These are phyloP conservation scores for Penicillium frequentans DNA, from an alignment of 2,329 filamentous ascomycete genomes.

Conservation along the genomic window DNA sequence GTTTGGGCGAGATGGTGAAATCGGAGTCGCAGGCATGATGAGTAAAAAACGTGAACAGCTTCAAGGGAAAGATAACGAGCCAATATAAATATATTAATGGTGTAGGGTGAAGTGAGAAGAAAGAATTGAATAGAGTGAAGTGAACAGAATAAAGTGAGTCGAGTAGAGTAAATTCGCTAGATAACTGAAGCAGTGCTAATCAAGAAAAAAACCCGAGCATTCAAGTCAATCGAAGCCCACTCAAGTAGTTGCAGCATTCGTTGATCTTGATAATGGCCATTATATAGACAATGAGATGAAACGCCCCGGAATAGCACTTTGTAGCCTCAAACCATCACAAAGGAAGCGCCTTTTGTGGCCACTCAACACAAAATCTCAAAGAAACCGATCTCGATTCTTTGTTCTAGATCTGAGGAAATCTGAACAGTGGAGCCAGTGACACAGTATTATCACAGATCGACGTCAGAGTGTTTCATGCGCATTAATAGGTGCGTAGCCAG, in stretches of 20 bases:
- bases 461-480: not conserved
- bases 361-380: not conserved
- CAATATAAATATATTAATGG: not conserved
- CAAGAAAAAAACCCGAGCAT: not conserved
- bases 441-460: not conserved
- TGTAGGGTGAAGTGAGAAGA: too few species aligned
- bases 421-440: not conserved
- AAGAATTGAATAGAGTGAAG: not conserved
- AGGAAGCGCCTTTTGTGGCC: not conserved
- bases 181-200: not conserved
- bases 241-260: conserved; percentile 10
- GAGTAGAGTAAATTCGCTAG: not conserved
- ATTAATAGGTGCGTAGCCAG: not conserved
- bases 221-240: not conserved
- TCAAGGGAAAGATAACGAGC: not conserved
- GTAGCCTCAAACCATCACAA: not conserved
- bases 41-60: not conserved
- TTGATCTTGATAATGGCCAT: conserved; percentile 9
- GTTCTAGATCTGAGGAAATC: conserved; percentile 5
- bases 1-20: not conserved
- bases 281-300: conserved; percentile 17
- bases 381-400: conserved; percentile 3
- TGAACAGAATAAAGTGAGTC: not conserved
- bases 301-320: conserved; percentile 8
- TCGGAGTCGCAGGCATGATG: not conserved